Base-by-base conservation (phyloP, 202 grass and related monocot species). In the Carex arenaria region DNA sequence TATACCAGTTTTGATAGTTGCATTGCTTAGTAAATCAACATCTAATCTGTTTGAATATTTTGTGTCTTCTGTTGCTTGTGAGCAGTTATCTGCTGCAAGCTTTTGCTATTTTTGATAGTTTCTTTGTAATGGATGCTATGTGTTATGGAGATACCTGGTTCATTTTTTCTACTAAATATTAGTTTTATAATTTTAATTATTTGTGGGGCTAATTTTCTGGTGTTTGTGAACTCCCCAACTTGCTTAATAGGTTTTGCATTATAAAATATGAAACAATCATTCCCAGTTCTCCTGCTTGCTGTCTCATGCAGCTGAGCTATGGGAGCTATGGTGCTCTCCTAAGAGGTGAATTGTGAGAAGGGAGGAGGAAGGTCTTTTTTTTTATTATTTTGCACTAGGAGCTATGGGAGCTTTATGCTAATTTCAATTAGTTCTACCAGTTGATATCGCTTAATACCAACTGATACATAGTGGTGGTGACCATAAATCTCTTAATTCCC, bases 91-190 rank as follows among this genome's bases (percentile, higher is more conserved):
- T 77, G 28, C 28, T 77, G 73, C 15, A 38, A 36, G 73, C 28
- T 36, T 43, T 57, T 59, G 57, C 38, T 40, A 77, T 57, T 77
- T 77, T 77, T 76, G 72, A 14, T 57, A 77, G 72, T 77, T 57
- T 19, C 15, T 17, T 57, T 59, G 30, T 77, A 14, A 56, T 76
- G 72, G 5, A 55, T 31, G 26, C 17, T 75, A 77, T 38, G 5
- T 57, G 34, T 77, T 77, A 53, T 75, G 71, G 52, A 77, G 52
- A 55, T 75, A 75, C 49, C 13, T n/a, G 43, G 52, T 57, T 77
- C 52, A 34, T 57, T 77, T 59, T 77, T 14, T 57, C 38, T 40
- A 40, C 30, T 17, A 9, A n/a, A 57, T 77, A 17, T 36, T 38
- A 77, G 13, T 17, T 36, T n/a, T 38, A 38, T 30, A 17, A 59